These are phyloP conservation scores for Penicillium sp. DNA, from an alignment of 2,329 filamentous ascomycete genomes.

Conservation along the genomic window DNA sequence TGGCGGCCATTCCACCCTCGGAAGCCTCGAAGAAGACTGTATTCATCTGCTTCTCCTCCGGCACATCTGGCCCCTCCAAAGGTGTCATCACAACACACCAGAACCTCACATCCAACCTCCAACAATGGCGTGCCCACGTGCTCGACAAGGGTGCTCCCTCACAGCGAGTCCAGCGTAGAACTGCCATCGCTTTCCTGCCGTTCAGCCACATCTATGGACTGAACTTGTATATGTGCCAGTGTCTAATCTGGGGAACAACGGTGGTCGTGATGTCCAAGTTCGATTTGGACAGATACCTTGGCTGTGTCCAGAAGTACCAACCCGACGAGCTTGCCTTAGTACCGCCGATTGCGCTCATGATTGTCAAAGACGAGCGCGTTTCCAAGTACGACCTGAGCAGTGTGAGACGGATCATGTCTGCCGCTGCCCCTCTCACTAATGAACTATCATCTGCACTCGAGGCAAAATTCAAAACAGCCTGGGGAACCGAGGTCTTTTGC, in stretches of 20 bases:
- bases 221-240: slow-evolving; percentile 21
- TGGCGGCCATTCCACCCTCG: slow-evolving; percentile 9
- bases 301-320: slow-evolving; percentile 19
- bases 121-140: slow-evolving; percentile 21
- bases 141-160: slow-evolving; percentile 9
- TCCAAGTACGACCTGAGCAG: slow-evolving; percentile 21
- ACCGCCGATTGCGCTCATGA: slow-evolving; percentile 22
- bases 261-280: slow-evolving; percentile 19
- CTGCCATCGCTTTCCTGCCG: slow-evolving; percentile 22
- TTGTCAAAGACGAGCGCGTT: slow-evolving; percentile 22
- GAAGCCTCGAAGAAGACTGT: slow-evolving; percentile 14
- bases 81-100: slow-evolving; percentile 24
- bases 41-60: slow-evolving; percentile 27
- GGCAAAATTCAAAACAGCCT: slow-evolving; percentile 15
- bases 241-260: slow-evolving; percentile 18
- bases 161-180: slow-evolving; percentile 11
- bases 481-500: slow-evolving; percentile 19
- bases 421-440: slow-evolving; percentile 21
- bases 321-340: slow-evolving; percentile 22
- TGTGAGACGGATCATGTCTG: slow-evolving; percentile 21
- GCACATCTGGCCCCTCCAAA: slow-evolving; percentile 24
- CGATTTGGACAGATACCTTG: slow-evolving; percentile 20
- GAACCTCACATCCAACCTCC: slow-evolving; percentile 23
- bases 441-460: slow-evolving; percentile 20
- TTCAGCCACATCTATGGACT: slow-evolving; percentile 27